These are phyloP conservation scores for Penicillium sp. DNA, from an alignment of 2,329 filamentous ascomycete genomes.

Conservation along the genomic window DNA sequence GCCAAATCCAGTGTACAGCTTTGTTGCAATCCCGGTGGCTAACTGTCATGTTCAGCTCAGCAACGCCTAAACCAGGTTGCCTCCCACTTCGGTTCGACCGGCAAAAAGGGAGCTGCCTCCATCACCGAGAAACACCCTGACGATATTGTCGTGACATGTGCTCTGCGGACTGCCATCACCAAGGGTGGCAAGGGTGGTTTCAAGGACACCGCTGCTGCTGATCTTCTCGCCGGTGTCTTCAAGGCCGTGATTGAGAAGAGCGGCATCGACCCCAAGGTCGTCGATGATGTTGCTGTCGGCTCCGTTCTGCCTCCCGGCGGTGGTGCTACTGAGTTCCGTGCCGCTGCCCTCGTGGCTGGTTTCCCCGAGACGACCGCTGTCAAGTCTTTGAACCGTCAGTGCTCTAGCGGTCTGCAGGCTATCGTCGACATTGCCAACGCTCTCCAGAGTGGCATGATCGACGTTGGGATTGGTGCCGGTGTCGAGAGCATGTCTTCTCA, in stretches of 20 bases:
- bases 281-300: constrained; percentile 90
- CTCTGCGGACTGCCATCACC: constrained; percentile 85
- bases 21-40: not conserved
- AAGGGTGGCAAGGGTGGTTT: constrained; percentile 90
- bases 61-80: constrained; percentile 57
- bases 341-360: constrained; percentile 81
- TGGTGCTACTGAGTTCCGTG: constrained; percentile 94
- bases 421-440: constrained; percentile 92
- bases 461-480: constrained; percentile 86
- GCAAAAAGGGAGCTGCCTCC: constrained; percentile 33
- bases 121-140: constrained; percentile 51
- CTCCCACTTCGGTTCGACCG: constrained; percentile 48
- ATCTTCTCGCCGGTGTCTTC: constrained; percentile 79
- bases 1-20: not conserved
- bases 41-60: constrained; percentile 42
- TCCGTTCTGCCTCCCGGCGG: constrained; percentile 87
- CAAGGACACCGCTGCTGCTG: constrained; percentile 86
- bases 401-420: constrained; percentile 86
- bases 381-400: constrained; percentile 86
- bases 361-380: constrained; percentile 83
- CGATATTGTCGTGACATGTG: constrained; percentile 83
- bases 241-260: constrained; percentile 77
- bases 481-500: constrained; percentile 94
- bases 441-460: constrained; percentile 87
- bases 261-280: constrained; percentile 76